phyloP scores from a whole-genome alignment of 257 asterid genomes.

The Primulina huaijiensis region DNA sequence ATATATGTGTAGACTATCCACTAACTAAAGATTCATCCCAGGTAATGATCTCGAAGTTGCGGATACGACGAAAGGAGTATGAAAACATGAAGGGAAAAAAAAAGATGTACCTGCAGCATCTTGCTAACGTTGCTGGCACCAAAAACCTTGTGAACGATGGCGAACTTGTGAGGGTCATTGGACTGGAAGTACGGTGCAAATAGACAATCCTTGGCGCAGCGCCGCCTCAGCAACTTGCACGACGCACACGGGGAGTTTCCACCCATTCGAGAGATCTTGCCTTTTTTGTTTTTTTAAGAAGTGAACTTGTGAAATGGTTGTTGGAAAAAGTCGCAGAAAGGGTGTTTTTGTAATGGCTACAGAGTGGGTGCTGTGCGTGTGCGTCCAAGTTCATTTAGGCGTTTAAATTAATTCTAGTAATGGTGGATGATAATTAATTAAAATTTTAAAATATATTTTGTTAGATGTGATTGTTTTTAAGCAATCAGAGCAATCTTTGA shows the following conservation, averaged over 20 bases:
- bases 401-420: too few species aligned
- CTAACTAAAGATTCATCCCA: too few species aligned
- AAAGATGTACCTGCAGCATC: conserved; percentile 51
- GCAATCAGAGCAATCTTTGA: background rate
- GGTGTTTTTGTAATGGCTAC: background rate
- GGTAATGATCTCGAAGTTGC: too few species aligned
- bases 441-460: background rate
- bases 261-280: conserved; percentile 22
- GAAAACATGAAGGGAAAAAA: background rate
- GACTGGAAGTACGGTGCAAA: conserved; percentile 66
- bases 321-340: background rate
- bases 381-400: background rate
- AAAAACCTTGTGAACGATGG: conserved; percentile 68
- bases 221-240: conserved; percentile 63
- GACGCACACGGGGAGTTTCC: conserved; percentile 70
- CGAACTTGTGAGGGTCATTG: conserved; percentile 59
- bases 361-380: background rate
- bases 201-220: conserved; percentile 60
- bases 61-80: too few species aligned
- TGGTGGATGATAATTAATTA: background rate
- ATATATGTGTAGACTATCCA: too few species aligned
- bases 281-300: background rate
- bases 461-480: background rate
- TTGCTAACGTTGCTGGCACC: conserved; percentile 74
- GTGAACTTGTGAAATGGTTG: background rate